Conservation (phyloP, 83 land plant species). For the Picea abies region DNA sequence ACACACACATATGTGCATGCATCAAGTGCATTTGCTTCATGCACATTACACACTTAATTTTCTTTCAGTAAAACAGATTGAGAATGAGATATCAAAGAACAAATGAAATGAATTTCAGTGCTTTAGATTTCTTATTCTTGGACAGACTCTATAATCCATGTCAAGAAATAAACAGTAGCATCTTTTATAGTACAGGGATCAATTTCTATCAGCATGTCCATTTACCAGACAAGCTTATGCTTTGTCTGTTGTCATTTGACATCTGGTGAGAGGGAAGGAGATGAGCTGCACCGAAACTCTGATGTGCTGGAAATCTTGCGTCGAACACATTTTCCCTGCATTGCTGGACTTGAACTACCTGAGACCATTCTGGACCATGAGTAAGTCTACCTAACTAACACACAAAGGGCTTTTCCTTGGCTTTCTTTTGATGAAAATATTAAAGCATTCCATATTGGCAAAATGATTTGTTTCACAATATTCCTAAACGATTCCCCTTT, state of each 20-base stretch:
- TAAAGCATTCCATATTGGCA: not conserved
- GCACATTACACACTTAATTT: not conserved
- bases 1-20: not conserved
- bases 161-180: not conserved
- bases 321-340: constrained; percentile 57
- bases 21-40: not conserved
- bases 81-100: not conserved
- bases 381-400: not conserved
- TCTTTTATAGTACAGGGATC: constrained; percentile 63
- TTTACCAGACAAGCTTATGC: constrained; percentile 68
- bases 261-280: constrained; percentile 80
- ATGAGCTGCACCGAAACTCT: constrained; percentile 65
- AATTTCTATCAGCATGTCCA: constrained; percentile 82
- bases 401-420: not conserved
- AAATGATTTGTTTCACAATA: not conserved
- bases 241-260: constrained; percentile 89
- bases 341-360: constrained; percentile 13
- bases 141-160: not conserved
- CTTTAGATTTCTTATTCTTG: not conserved
- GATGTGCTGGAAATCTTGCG: constrained; percentile 77
- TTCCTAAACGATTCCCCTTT: not conserved
- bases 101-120: not conserved
- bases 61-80: not conserved
- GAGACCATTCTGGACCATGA: constrained; percentile 15
- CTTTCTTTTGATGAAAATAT: not conserved